Conservation (phyloP, 495 filamentous ascomycete genomes). For the Margaritispora aquatica region DNA sequence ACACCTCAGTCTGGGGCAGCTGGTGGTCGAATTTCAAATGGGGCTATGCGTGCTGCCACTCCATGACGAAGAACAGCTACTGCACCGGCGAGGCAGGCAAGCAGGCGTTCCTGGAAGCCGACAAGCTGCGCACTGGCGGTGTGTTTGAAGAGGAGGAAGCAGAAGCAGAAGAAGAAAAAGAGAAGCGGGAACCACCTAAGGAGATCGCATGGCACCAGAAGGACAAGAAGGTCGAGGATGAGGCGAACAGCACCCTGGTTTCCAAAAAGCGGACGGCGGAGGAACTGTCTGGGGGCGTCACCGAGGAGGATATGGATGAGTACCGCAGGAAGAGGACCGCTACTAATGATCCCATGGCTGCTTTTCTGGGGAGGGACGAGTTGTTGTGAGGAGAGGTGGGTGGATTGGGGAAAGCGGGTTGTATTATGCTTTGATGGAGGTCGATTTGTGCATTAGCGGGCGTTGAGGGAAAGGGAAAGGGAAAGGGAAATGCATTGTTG, state of each 20-base stretch:
- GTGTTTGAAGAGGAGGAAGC: slow-evolving; percentile 28
- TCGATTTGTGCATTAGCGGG: slow-evolving; percentile 2
- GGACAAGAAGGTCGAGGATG: slow-evolving; percentile 21
- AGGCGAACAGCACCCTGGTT: neutral
- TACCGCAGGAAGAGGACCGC: slow-evolving; percentile 66
- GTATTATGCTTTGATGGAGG: too few relatives aligned
- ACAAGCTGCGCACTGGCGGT: slow-evolving; percentile 48
- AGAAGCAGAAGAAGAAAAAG: slow-evolving; percentile 14
- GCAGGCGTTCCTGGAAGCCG: slow-evolving; percentile 61
- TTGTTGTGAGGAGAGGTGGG: slow-evolving; percentile 9
- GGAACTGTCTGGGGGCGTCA: slow-evolving; percentile 69
- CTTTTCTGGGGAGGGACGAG: slow-evolving; percentile 58
- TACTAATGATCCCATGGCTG: slow-evolving; percentile 81
- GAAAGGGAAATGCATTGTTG: neutral
- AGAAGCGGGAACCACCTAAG: slow-evolving; percentile 13
- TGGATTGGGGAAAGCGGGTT: neutral
- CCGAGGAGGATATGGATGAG: slow-evolving; percentile 76
- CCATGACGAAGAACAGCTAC: slow-evolving; percentile 89
- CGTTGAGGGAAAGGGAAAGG: neutral
- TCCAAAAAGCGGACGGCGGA: slow-evolving; percentile 63
- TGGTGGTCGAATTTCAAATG: slow-evolving; percentile 96
- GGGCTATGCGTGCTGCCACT: slow-evolving; percentile 97
- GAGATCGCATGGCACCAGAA: slow-evolving; percentile 29
- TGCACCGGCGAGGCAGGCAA: slow-evolving; percentile 89
- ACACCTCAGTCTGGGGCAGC: slow-evolving; percentile 89